These are phyloP conservation scores for Coffea eugenioides DNA, from an alignment of 257 asterid species.

Conservation along the genomic window DNA sequence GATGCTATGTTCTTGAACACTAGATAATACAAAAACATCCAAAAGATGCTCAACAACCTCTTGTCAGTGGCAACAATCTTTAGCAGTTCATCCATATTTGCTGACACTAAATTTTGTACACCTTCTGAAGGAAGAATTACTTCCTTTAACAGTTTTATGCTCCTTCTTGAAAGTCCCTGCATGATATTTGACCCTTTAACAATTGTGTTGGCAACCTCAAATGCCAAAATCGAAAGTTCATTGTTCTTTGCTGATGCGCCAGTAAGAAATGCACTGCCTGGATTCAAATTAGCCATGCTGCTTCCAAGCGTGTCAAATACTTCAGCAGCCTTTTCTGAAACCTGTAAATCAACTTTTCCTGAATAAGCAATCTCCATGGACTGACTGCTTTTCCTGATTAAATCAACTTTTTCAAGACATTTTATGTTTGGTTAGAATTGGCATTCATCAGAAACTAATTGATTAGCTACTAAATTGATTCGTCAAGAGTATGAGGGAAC, in stretches of 20 bases:
- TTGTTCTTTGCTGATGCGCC: slow-evolving; percentile 47
- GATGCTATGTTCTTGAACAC: neutral
- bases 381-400: neutral
- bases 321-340: slow-evolving; percentile 64
- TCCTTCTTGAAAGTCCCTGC: slow-evolving; percentile 61
- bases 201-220: slow-evolving; percentile 85
- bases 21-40: neutral
- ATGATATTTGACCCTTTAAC: slow-evolving; percentile 70
- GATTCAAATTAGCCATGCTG: slow-evolving; percentile 51
- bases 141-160: slow-evolving; percentile 52
- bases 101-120: slow-evolving; percentile 58
- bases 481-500: neutral
- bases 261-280: slow-evolving; percentile 52
- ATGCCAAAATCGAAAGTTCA: slow-evolving; percentile 63
- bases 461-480: neutral
- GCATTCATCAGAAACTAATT: neutral
- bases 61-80: slow-evolving; percentile 71
- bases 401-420: neutral
- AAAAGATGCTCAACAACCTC: slow-evolving; percentile 41
- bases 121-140: slow-evolving; percentile 66
- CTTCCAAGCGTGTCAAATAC: slow-evolving; percentile 68
- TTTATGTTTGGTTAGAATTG: neutral
- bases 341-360: slow-evolving; percentile 30
- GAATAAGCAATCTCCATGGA: neutral
- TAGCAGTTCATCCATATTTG: slow-evolving; percentile 56